Conservation (phyloP, 192 early-diverging fungal species). For the Backusella luteola region DNA sequence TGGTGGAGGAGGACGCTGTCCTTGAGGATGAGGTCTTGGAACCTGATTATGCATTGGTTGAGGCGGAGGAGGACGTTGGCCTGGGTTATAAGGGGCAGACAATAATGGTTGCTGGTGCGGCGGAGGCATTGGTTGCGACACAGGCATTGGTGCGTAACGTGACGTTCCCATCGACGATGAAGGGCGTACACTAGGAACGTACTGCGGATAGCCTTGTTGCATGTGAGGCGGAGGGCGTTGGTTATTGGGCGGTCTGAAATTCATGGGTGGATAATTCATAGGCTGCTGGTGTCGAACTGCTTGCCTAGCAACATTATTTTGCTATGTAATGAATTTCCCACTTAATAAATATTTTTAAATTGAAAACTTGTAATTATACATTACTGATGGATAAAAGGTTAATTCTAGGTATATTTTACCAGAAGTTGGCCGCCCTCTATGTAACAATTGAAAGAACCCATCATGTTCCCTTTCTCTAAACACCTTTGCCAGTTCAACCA, state of each 20-base stretch:
- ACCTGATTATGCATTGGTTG: background rate
- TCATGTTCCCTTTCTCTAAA: conserved; percentile 11
- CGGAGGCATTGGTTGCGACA: background rate
- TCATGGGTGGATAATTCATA: background rate
- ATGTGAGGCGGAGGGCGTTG: background rate
- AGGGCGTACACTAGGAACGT: background rate
- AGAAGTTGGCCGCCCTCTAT: background rate
- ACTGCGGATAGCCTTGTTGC: background rate
- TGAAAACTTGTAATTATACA: background rate
- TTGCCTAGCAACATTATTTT: background rate
- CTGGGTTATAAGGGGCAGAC: background rate
- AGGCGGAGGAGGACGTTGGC: background rate
- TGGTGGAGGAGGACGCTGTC: background rate
- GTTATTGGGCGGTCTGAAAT: background rate
- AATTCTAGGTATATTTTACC: conserved; percentile 14
- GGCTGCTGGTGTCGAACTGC: conserved; percentile 7
- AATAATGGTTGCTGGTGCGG: background rate
- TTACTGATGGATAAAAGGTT: conserved; percentile 13
- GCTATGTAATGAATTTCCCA: background rate
- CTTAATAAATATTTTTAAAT: background rate
- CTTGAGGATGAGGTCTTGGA: background rate
- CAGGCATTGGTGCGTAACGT: background rate
- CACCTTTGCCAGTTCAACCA: background rate
- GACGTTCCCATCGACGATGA: conserved; percentile 6
- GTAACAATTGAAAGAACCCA: background rate